Conservation (phyloP, 352 stramenopile genomes). For the Elongisporangium senticosum region DNA sequence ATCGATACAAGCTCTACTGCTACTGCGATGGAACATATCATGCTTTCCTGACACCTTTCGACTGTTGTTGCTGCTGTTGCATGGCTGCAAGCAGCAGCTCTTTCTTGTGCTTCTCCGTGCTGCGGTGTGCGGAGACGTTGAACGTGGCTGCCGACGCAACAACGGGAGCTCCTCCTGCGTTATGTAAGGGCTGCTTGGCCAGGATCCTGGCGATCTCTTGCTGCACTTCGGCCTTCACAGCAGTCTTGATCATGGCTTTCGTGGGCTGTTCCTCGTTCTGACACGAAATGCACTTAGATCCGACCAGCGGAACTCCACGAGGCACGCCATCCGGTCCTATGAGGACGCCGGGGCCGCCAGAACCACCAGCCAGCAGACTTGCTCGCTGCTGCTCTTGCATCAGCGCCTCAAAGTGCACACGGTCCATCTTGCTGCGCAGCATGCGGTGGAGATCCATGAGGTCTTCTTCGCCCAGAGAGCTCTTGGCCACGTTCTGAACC, state of each 20-base stretch:
- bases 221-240: conserved; percentile 56
- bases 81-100: conserved; percentile 42
- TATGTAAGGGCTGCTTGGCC: conserved; percentile 10
- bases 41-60: neutral
- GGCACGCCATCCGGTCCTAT: neutral
- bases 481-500: conserved; percentile 61
- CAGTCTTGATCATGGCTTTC: conserved; percentile 50
- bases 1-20: no score
- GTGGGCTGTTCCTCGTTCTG: conserved; percentile 54
- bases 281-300: conserved; percentile 67
- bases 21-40: neutral
- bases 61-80: conserved; percentile 21
- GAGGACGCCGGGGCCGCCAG: conserved; percentile 11
- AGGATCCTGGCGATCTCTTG: conserved; percentile 53
- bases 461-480: conserved; percentile 55
- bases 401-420: conserved; percentile 44
- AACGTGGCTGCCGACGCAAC: conserved; percentile 21
- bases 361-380: conserved; percentile 14
- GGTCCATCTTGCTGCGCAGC: conserved; percentile 56
- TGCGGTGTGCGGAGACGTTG: conserved; percentile 53
- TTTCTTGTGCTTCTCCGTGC: conserved; percentile 64
- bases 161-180: conserved; percentile 13
- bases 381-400: conserved; percentile 37
- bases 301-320: conserved; percentile 25
- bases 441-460: conserved; percentile 51